phyloP scores from a whole-genome alignment of 2,329 filamentous ascomycete genomes.

The Pseudocercospora macadamiae region DNA sequence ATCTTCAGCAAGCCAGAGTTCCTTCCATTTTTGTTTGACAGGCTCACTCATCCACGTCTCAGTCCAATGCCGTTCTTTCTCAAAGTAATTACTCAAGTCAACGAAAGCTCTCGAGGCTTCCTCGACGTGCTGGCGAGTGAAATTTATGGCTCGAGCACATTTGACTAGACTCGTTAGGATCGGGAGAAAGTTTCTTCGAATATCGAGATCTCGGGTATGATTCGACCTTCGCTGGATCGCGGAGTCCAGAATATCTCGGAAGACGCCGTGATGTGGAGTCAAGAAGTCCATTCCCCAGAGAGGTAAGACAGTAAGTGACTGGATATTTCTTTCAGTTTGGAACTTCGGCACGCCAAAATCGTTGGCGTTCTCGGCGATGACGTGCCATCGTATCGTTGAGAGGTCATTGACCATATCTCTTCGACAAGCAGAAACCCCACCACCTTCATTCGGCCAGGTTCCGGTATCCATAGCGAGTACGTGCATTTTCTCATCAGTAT shows the following conservation, averaged over 20 bases:
- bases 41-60: conserved; percentile 52
- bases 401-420: conserved; percentile 48
- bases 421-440: conserved; percentile 47
- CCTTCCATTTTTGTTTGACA: conserved; percentile 51
- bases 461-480: conserved; percentile 47
- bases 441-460: conserved; percentile 49
- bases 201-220: conserved; percentile 38
- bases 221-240: conserved; percentile 41
- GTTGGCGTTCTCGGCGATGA: conserved; percentile 48
- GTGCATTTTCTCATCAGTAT: conserved; percentile 44
- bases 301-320: conserved; percentile 47
- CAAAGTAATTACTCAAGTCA: conserved; percentile 50
- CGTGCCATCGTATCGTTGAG: conserved; percentile 47
- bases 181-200: conserved; percentile 40
- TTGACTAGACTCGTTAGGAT: conserved; percentile 45
- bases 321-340: conserved; percentile 48
- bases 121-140: conserved; percentile 44
- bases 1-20: conserved; percentile 50
- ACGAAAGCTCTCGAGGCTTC: conserved; percentile 46
- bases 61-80: conserved; percentile 48
- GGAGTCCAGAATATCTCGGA: conserved; percentile 46
- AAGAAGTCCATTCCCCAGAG: conserved; percentile 49
- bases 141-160: conserved; percentile 43
- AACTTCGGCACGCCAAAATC: conserved; percentile 48
- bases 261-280: conserved; percentile 46